Evolutionary conservation across 495 filamentous ascomycete species (phyloP), one percentile per base, ranked within the genome.

Genomic region (Penicillium nucicola): DNA sequence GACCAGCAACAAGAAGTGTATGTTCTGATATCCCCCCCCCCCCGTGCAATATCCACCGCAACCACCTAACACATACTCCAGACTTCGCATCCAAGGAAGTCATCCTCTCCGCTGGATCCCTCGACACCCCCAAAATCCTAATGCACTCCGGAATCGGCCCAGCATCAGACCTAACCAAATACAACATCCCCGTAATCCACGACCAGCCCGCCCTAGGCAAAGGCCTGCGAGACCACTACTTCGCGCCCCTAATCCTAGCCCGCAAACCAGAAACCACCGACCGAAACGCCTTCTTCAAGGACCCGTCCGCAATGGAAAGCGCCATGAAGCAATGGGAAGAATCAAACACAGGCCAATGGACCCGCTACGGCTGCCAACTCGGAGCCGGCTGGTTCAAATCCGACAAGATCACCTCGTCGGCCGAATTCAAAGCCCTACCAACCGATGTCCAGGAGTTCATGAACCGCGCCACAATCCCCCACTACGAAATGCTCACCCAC

Each of bases 61-160:
- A n/a, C 33, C n/a, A 20, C 23, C 38, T 43, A 22, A 43, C 14
- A 10, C 12, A 19, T 10, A 11, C 18, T 10, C 13, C 19, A 64
- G 65, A 70, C 48, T 43, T 62, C 20, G 76, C 81, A 17, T 69
- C 65, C 17, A 72, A 77, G 47, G 84, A 87, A 40, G 74, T 84
- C 28, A 77, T 86, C 39, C 61, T 88, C 8, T 75, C 72, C 1
- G 74, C 74, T 13, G 84, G 85, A 8, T 65, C 82, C 1, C 66
- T 84, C 18, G 76, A 86, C 59, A 68, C 66, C 11, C 84, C 85
- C 2, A 76, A 80, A 35, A 74, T 86, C 42, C 70, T 87, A 0
- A 81, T 85, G 77, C 79, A 84, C 48, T 84, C 80, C 0, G 85
- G 84, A 10, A 80, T 88, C 46, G 84, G 84, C 0, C 80, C 83